Evolutionary conservation across 2,329 filamentous ascomycete genomes (phyloP), one percentile per base, ranked within the genome.

Genomic region (Dothideomycetes sp.): DNA sequence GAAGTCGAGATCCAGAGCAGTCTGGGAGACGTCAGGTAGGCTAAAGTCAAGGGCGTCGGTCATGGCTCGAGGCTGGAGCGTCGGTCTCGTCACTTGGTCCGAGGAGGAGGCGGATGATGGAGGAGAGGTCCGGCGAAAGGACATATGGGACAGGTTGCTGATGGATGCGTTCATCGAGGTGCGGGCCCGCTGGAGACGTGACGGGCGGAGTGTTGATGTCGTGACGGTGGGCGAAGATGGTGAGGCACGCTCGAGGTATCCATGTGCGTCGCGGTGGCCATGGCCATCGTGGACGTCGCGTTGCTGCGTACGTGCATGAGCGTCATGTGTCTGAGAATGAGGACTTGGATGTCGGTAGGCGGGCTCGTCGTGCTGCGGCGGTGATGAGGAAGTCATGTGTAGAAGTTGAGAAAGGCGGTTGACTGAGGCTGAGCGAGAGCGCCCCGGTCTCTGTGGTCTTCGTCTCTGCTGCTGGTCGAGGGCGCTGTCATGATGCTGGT

Each of bases 1-100:
- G 35, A 63, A 59, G 46, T 58, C 54, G 19, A 62, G 46, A 33
- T 59, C 59, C 33, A 63, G 51, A 8, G 60, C 49, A 34, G 32
- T 35, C 34, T 45, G 38, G 22, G 44, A 37, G 4, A 46, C 36
- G 18, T 43, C 37, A 17, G 44, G 46, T n/a, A 44, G 37, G 14
- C 24, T 29, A 17, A 38, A 43, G 3, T 34, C 39, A 41, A 41
- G 36, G 34, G 33, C 34, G 19, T 41, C 34, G 3, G 39, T 41
- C 10, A n/a, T 29, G 16, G 39, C 31, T 33, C 34, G 39, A 37
- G 34, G 31, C 18, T 32, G 19, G 8, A 22, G 19, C 11, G 34
- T 15, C 5, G 39, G 39, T 8, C 34, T 33, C 7, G 22, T n/a
- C n/a, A n/a, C 22, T 27, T 12, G 22, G 22, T 7, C 7, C 12